Evolutionary conservation across 2,329 filamentous ascomycete species (phyloP), one percentile per base, ranked within the genome.

Genomic region (Epichloe scottii): DNA sequence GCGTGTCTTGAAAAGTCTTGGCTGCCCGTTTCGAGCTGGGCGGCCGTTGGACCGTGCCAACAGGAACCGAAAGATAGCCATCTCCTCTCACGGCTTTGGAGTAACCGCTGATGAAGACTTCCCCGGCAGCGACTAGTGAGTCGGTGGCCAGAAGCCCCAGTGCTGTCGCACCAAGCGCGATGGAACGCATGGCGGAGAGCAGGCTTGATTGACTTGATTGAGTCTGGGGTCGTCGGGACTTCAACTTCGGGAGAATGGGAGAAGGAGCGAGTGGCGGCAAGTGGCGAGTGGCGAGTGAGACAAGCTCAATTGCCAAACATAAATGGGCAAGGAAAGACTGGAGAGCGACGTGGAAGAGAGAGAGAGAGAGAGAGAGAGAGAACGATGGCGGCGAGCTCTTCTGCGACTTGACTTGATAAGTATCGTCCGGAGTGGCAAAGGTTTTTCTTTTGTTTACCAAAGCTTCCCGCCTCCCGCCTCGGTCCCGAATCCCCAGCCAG

Each of bases 51-150:
- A 66, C 55, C 2, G 61, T 64, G 8, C 60, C 63, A 6, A 71
- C 60, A 15, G 66, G 66, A 41, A 71, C 56, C 4, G 66, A 62
- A 14, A 71, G 57, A 50, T 61, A 71, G 14, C 68, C 68, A 48
- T 68, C 58, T 19, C 68, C 68, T 14, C 53, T 35, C 19, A 60
- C 55, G 8, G 63, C 63, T 50, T 62, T 55, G 19, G 63, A 59
- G 51, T 68, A 61, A 30, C 51, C 37, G 8, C 26, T 37, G n/a
- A 42, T 15, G 26, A 41, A 23, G 35, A 33, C 21, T 43, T 41
- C 33, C 12, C 50, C 54, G 2, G 45, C 54, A 2, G 52, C 48
- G 42, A 50, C 48, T 19, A 39, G 21, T 23, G 33, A 38, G 33
- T 53, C 43, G 40, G 46, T 35, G 35, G 51, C 52, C 33, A 58